Base-by-base conservation (phyloP, 352 stramenopile species). In the Peronospora farinosa region DNA sequence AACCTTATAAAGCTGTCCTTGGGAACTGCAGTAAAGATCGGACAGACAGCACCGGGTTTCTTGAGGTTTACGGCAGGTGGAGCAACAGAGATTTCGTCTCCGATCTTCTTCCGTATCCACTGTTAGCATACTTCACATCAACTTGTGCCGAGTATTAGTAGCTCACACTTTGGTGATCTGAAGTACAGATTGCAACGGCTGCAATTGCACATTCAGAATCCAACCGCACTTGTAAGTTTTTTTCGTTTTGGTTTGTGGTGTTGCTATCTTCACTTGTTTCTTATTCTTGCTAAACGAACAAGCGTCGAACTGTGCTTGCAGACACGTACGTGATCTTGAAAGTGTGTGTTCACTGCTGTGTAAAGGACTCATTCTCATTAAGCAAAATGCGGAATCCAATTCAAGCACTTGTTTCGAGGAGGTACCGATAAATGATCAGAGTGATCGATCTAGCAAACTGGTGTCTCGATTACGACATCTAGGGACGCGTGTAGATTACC, bases 21-120 rank as follows among this genome's bases (percentile, higher is more conserved):
- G n/a, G n/a, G n/a, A n/a, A n/a, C n/a, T n/a, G n/a, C n/a, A n/a
- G n/a, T n/a, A n/a, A n/a, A n/a, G n/a, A n/a, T n/a, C n/a, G n/a
- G n/a, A n/a, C n/a, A n/a, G n/a, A n/a, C n/a, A n/a, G n/a, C n/a
- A n/a, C n/a, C n/a, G n/a, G n/a, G n/a, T n/a, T 23, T 23, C 21
- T 23, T 23, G 4, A 4, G 73, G 84, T 16, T 53, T 91, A 48
- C 76, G 77, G 5, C 75, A 88, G 47, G 70, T 86, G 16, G 76
- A 88, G 48, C 75, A 78, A 47, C 74, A 88, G 31, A 70, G 79
- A 9, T 63, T 91, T 38, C 70, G 69, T 17, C 56, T 82, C 10
- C 80, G 19, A 81, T 88, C 25, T 80, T 79, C 52, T 91, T 91
- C 49, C 80, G 88, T 46, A 86, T 91, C 47, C 77, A 89, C 36